Evolutionary conservation across 2,329 filamentous ascomycete genomes (phyloP).

Genomic region (Davidsoniella eucalypti): DNA sequence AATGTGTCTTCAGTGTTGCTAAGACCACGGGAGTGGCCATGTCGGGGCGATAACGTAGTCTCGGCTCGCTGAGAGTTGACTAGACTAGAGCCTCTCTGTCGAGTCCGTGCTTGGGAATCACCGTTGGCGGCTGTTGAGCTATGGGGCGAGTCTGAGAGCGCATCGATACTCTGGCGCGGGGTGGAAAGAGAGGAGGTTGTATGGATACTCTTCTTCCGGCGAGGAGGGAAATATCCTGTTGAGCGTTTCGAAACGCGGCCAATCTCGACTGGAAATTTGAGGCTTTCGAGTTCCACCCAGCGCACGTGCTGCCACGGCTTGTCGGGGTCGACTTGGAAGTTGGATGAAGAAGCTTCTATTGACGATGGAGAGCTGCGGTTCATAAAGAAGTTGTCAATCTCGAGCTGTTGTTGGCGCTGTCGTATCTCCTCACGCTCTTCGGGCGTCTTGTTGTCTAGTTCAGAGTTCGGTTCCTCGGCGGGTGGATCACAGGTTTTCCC

Average conservation of each 20-base stretch:
- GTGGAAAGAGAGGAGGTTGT: constrained; percentile 51
- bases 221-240: constrained; percentile 81
- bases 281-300: constrained; percentile 68
- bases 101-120: not conserved
- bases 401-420: constrained; percentile 6
- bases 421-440: constrained; percentile 8
- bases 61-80: not conserved
- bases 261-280: constrained; percentile 59
- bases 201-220: constrained; percentile 66
- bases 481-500: constrained; percentile 50
- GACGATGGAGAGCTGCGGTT: not conserved
- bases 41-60: not conserved
- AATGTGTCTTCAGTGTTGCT: constrained; percentile 17
- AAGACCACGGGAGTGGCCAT: constrained; percentile 1
- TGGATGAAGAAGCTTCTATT: not conserved
- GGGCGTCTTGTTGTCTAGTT: not conserved
- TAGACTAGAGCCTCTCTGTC: too few species aligned
- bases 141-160: constrained; percentile 24
- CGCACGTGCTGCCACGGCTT: constrained; percentile 71
- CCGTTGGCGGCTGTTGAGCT: constrained; percentile 10
- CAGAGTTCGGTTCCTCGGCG: not conserved
- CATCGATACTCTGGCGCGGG: constrained; percentile 48
- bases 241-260: constrained; percentile 64
- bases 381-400: constrained; percentile 10
- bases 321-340: constrained; percentile 24